phyloP scores from a whole-genome alignment of 306 rosid genomes.

The Vicia sativa region DNA sequence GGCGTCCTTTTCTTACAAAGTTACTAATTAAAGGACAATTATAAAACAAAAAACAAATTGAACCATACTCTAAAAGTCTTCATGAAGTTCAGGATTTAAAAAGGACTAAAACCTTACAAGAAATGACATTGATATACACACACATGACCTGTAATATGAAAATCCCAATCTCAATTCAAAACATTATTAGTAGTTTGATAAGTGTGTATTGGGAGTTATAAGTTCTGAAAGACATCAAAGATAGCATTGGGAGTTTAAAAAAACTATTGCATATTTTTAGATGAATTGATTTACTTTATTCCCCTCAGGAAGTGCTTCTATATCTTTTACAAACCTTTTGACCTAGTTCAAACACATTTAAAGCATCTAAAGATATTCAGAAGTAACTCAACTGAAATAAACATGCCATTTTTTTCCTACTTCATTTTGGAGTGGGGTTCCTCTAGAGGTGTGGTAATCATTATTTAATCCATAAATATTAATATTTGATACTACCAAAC shows the following conservation, averaged over 20 bases:
- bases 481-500: too few species aligned
- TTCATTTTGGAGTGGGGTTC: not conserved
- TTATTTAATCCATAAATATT: not conserved
- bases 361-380: too few species aligned
- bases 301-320: slow-evolving; percentile 19
- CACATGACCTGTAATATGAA: slow-evolving; percentile 10
- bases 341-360: slow-evolving; percentile 39
- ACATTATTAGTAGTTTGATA: not conserved
- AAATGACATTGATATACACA: slow-evolving; percentile 15
- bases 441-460: not conserved
- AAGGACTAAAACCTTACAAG: slow-evolving; percentile 23
- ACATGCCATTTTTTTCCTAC: not conserved
- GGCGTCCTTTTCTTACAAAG: slow-evolving; percentile 32
- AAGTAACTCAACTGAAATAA: too few species aligned
- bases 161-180: slow-evolving; percentile 5
- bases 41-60: slow-evolving; percentile 2
- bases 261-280: slow-evolving; percentile 27
- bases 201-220: too few species aligned
- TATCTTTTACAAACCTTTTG: slow-evolving; percentile 39
- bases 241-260: slow-evolving; percentile 25
- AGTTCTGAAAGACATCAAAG: not conserved
- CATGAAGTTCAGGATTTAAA: slow-evolving; percentile 22
- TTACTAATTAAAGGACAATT: slow-evolving; percentile 19
- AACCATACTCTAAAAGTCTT: slow-evolving; percentile 8
- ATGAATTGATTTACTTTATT: too few species aligned